Conservation (phyloP, 1,139 yeast genomes). For the Pichia sp. region DNA sequence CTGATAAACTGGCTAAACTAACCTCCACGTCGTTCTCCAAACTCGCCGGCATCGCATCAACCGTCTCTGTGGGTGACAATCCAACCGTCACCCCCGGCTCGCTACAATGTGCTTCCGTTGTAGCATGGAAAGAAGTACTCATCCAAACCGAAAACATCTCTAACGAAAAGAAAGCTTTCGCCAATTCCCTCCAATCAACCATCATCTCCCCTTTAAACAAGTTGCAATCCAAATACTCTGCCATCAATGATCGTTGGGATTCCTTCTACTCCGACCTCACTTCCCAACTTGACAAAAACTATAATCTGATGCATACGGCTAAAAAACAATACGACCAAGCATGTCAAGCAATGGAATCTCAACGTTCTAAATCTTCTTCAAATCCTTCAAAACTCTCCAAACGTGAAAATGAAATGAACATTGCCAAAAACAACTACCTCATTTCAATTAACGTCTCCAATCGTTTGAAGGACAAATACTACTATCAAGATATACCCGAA, state of each 20-base stretch:
- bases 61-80: conserved; percentile 80
- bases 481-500: conserved; percentile 91
- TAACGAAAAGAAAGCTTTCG: conserved; percentile 54
- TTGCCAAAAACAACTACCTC: conserved; percentile 75
- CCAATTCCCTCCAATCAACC: conserved; percentile 55
- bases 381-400: conserved; percentile 50
- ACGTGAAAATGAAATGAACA: conserved; percentile 75
- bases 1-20: conserved; percentile 58
- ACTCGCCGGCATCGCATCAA: conserved; percentile 63
- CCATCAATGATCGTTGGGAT: conserved; percentile 50
- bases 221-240: conserved; percentile 48
- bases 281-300: conserved; percentile 52
- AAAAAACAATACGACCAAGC: conserved; percentile 72
- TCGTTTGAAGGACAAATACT: conserved; percentile 86
- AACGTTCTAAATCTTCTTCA: conserved; percentile 65
- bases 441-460: conserved; percentile 80
- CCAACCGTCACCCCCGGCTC: conserved; percentile 95
- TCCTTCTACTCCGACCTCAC: conserved; percentile 53
- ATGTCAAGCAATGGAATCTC: conserved; percentile 75
- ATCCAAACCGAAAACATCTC: conserved; percentile 81
- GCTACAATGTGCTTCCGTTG: conserved; percentile 82
- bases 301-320: conserved; percentile 61
- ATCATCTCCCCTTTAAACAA: conserved; percentile 58
- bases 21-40: conserved; percentile 67
- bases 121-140: conserved; percentile 88